Conservation (phyloP, 2,329 filamentous ascomycete species). For the Aspergillus hiratsukae region DNA sequence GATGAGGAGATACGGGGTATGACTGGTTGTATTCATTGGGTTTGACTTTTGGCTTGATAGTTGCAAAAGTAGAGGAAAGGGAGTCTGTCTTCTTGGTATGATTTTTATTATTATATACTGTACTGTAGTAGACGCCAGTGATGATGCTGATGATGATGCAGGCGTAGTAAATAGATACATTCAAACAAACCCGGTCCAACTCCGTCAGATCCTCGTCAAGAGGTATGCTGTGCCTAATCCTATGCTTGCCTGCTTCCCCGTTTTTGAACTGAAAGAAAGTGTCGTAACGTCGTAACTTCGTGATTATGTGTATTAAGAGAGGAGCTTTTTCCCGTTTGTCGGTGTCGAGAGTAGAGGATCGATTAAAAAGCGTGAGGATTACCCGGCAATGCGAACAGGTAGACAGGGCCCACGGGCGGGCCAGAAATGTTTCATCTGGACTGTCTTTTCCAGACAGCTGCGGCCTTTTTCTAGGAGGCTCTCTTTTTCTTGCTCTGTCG, state of each 20-base stretch:
- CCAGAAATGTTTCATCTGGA: constrained; percentile 23
- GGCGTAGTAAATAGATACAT: background rate
- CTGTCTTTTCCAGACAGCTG: constrained; percentile 25
- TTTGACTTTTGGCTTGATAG: background rate
- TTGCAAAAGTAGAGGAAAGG: background rate
- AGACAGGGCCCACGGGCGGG: constrained; percentile 18
- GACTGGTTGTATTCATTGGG: background rate
- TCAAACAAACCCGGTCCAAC: background rate
- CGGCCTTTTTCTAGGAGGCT: constrained; percentile 24
- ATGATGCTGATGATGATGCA: background rate
- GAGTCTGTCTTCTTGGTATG: background rate
- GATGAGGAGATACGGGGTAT: background rate
- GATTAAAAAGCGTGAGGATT: background rate
- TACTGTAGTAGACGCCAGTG: background rate
- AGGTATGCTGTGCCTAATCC: background rate
- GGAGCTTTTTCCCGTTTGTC: background rate
- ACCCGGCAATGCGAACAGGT: constrained; percentile 18
- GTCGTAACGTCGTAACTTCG: constrained; percentile 5
- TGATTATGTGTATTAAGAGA: constrained; percentile 2
- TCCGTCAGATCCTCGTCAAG: background rate
- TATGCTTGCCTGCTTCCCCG: background rate
- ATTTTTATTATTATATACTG: background rate
- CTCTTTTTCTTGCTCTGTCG: constrained; percentile 6
- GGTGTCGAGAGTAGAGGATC: background rate
- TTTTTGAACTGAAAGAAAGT: background rate